phyloP scores from a whole-genome alignment of 176 grass and related monocot genomes.

The Aegilops umbellulata region DNA sequence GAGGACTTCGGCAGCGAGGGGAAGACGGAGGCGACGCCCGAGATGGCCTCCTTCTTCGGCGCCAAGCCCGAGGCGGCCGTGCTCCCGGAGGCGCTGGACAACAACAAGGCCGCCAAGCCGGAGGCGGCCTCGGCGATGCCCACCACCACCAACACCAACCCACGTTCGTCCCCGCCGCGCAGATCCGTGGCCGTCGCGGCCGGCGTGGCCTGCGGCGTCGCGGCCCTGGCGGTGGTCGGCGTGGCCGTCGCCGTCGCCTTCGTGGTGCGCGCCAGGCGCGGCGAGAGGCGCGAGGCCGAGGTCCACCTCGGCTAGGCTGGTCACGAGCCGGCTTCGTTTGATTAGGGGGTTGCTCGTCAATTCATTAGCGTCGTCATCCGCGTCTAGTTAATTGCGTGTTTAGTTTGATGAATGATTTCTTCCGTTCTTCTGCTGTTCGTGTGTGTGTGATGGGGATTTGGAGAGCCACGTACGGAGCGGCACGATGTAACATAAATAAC shows the following conservation, averaged over 20 bases:
- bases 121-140: constrained; percentile 45
- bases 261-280: constrained; percentile 45
- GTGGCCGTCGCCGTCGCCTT: constrained; percentile 40
- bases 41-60: constrained; percentile 44
- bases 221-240: constrained; percentile 43
- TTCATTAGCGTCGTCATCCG: constrained; percentile 21
- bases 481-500: constrained; percentile 48
- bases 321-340: background rate
- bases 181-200: constrained; percentile 46
- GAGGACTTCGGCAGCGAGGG: constrained; percentile 3
- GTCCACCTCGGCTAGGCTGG: constrained; percentile 16
- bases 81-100: constrained; percentile 45
- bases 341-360: background rate
- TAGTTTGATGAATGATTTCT: constrained; percentile 30
- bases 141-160: background rate
- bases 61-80: constrained; percentile 45
- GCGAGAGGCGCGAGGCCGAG: constrained; percentile 18
- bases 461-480: background rate
- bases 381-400: background rate
- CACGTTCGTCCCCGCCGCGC: background rate
- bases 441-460: background rate
- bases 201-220: constrained; percentile 47
- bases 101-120: constrained; percentile 35
- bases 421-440: background rate
- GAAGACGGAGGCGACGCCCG: constrained; percentile 10